Evolutionary conservation across 768 basidiomycete genomes (phyloP), one percentile per base, ranked within the genome.

Genomic region (Cubamyces lactineus): DNA sequence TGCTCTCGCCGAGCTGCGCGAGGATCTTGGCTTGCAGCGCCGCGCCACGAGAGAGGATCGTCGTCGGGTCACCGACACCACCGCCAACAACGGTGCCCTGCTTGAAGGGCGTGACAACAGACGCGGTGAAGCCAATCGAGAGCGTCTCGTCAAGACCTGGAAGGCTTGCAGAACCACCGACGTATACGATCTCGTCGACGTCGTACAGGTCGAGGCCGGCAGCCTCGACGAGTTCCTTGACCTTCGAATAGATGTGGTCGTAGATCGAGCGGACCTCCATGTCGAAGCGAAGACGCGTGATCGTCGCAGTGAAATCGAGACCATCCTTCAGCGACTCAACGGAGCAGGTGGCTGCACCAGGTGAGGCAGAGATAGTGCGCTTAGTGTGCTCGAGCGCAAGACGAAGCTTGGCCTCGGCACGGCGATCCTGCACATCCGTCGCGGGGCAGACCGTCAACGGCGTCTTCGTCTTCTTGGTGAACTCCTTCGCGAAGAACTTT

Each of bases 271-370:
- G 76, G 1, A 83, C 82, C 67, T 75, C 70, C 74, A 71, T 68
- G 69, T 70, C 73, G 65, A 81, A 82, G 9, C 83, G 79, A 62
- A 85, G 73, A 9, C 81, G 77, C 62, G 82, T 85, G 71, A 87
- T 82, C 11, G 84, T 81, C 8, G 86, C 89, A 3, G 91, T 94
- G 71, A 88, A 94, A 75, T 99, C 96, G 40, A 92, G 72, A 1
- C 96, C 96, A 60, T 96, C 95, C 74, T 96, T 96, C 67, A 99
- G 83, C 0, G 91, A 92, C 76, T 97, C 95, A 66, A 99, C 91
- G 16, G 91, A 90, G 76, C 94, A 93, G 1, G 92, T 91, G 1
- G 94, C 95, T 1, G 94, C 92, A 15, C 90, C 89, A 2, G 89
- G 84, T 4, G 88, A 89, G 0, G 96, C 96, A 53, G 87, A 88